Conservation (phyloP, 2,329 filamentous ascomycete genomes). For the Penicillium sp. region DNA sequence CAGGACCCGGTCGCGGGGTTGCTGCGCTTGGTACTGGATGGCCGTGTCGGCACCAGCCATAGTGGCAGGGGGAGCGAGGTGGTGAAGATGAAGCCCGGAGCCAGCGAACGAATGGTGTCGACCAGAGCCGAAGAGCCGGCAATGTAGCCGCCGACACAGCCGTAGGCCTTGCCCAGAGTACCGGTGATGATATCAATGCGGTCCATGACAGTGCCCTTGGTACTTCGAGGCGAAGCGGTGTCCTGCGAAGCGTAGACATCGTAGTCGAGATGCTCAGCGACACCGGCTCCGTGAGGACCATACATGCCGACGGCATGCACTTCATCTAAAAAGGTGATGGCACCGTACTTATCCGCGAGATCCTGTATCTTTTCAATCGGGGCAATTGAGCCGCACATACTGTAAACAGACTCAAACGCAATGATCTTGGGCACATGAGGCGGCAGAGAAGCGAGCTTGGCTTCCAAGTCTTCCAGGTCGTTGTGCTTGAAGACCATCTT, state of each 20-base stretch:
- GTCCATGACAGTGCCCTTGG: slow-evolving; percentile 80
- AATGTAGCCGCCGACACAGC: slow-evolving; percentile 96
- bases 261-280: slow-evolving; percentile 95
- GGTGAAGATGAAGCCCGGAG: slow-evolving; percentile 97
- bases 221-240: slow-evolving; percentile 45
- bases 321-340: slow-evolving; percentile 95
- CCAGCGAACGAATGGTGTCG: slow-evolving; percentile 87
- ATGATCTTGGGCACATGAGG: slow-evolving; percentile 91
- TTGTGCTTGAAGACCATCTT: slow-evolving; percentile 99
- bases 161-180: slow-evolving; percentile 95
- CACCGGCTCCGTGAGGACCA: slow-evolving; percentile 87
- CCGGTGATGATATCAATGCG: slow-evolving; percentile 96
- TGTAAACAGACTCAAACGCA: slow-evolving; percentile 97
- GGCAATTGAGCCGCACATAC: slow-evolving; percentile 97
- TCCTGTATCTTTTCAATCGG: slow-evolving; percentile 96
- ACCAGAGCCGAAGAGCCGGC: slow-evolving; percentile 81
- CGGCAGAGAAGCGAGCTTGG: slow-evolving; percentile 82
- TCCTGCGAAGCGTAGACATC: slow-evolving; percentile 73
- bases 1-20: slow-evolving; percentile 79
- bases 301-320: slow-evolving; percentile 99
- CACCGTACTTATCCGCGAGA: slow-evolving; percentile 93
- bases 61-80: slow-evolving; percentile 92
- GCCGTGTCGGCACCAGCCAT: slow-evolving; percentile 91
- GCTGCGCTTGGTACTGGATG: slow-evolving; percentile 86
- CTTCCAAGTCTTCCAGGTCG: slow-evolving; percentile 85